Evolutionary conservation across 1,139 yeast genomes (phyloP), one percentile per base, ranked within the genome.

Genomic region (Zygosaccharomyces sapae): DNA sequence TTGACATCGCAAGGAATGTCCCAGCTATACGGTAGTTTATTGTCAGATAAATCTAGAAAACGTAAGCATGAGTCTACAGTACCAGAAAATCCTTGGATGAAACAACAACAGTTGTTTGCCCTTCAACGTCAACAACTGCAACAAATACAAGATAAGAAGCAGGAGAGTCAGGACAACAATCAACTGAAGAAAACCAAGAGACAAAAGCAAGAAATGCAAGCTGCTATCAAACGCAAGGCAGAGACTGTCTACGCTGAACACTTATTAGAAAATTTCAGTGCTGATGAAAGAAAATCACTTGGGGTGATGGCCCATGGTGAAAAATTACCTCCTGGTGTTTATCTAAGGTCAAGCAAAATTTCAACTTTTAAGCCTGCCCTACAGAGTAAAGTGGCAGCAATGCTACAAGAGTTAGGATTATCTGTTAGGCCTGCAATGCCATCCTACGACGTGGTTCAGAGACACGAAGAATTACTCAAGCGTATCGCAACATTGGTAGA

Each of bases 1-100:
- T 78, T 81, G 60, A 80, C 95, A 1, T 86, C 96, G 1, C 95
- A 87, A 60, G 98, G 98, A 0, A 75, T 92, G 50, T 81, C 96
- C 2, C 95, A 86, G 59, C 73, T 92, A 33, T 89, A 90, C 58
- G 86, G 83, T 59, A 83, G 86, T 45, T 73, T 92, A 54, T 80
- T 90, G 79, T 77, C 85, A 39, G 97, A 90, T 59, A 87, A 87
- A 62, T 73, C 75, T 53, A 80, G 75, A 68, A 78, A 76, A 62
- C 72, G 83, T 44, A 63, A 63, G 44, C 61, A 63, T 33, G 70
- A 68, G 42, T 51, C 72, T 31, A 77, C 74, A 10, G 66, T 77
- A 58, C 71, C 86, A 62, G 73, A 75, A 54, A 73, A 72, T 51
- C 73, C 73, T 27, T 58, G 72, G 65, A 69, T 65, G 67, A 63